Base-by-base conservation (phyloP, 768 basidiomycete genomes). In the Flagelloscypha sp. region DNA sequence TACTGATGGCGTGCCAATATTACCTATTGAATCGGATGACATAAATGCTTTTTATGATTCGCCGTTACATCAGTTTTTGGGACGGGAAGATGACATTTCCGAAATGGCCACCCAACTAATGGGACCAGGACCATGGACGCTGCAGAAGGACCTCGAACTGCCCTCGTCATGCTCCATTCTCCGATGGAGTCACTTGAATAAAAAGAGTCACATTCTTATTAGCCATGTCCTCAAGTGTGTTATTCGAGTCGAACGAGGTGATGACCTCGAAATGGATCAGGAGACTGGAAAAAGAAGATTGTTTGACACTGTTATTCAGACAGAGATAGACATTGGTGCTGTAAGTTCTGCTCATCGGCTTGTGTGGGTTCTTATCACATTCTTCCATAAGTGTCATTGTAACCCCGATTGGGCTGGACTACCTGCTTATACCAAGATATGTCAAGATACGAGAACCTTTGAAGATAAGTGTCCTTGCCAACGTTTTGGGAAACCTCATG, bases 261-360 rank as follows among this genome's bases (percentile, higher is more conserved):
- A 88, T 43, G 79, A 86, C 48, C 46, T 52, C 15, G 61, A 66
- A 11, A 35, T 78, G 2, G 84, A 86, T 52, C 45, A 67, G 6
- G 80, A 79, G 53, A 65, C 68, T 23, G 83, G 84, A 23, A 82
- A 72, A 57, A 70, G 76, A 44, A 94, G 87, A 59, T 55, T 87
- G 48, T 89, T 83, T 54, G 92, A 93, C 53, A 86, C 93, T 45
- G 76, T 84, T 19, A 73, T 93, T 40, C 83, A 89, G 53, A 79
- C 78, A 0, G 89, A 90, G 0, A 70, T 95, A 24, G 80, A 86
- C 37, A 77, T 97, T 32, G 74, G 94, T 35, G 90, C 92, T n/a
- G 86, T 88, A 42, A 63, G 83, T 63, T 23, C 21, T 16, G 3
- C 25, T 9, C 23, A 24, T 6, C 24, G 19, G 15, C 32, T 33